Evolutionary conservation across 495 filamentous ascomycete species (phyloP).

Genomic region (Bombardia bombarda): DNA sequence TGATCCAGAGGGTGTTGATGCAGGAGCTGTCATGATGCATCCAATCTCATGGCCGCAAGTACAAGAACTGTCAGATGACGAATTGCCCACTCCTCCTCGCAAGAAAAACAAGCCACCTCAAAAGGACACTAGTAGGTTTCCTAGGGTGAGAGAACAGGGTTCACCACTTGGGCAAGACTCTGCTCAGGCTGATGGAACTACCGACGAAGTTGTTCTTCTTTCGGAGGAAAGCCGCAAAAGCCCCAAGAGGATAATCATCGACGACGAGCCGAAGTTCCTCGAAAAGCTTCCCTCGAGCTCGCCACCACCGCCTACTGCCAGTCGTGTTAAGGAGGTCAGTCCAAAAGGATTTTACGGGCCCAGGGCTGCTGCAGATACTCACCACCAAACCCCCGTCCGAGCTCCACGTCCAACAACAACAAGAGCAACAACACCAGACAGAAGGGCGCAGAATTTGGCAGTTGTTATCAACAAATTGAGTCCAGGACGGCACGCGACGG

Average conservation of each 20-base stretch:
- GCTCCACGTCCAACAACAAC: not conserved
- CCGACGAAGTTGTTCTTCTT: constrained; percentile 4
- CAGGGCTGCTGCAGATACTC: too few species aligned
- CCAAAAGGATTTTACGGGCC: not conserved
- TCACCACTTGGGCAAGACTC: too few species aligned
- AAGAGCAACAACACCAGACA: not conserved
- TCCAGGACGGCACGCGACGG: too few species aligned
- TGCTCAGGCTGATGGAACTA: not conserved
- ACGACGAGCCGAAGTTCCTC: not conserved
- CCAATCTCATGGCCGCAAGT: too few species aligned
- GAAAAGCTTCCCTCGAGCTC: not conserved
- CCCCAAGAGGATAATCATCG: not conserved
- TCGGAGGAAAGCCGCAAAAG: not conserved
- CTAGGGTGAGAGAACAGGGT: not conserved
- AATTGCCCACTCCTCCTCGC: not conserved
- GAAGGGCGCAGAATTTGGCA: too few species aligned
- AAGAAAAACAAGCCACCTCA: not conserved
- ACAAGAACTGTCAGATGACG: too few species aligned
- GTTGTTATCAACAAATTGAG: too few species aligned
- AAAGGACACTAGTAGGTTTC: too few species aligned
- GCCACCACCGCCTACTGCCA: not conserved
- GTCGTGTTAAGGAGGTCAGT: not conserved
- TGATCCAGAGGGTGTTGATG: too few species aligned
- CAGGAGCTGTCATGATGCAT: too few species aligned
- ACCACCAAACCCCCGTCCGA: not conserved